Base-by-base conservation (phyloP, 257 asterid genomes). In the Verbascum thapsus region DNA sequence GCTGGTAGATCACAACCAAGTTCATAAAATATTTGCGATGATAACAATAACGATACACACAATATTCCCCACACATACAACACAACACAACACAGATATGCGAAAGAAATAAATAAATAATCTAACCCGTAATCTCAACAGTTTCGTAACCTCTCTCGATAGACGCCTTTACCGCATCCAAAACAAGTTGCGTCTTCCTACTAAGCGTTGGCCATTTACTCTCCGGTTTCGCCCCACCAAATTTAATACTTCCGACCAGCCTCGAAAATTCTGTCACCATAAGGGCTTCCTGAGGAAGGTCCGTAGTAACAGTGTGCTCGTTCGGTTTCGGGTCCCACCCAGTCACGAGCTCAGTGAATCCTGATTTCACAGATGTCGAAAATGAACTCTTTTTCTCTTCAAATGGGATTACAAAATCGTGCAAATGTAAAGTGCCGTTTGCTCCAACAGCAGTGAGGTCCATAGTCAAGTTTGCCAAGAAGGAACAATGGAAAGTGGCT, bases 221-320 rank as follows among this genome's bases (percentile, higher is more conserved):
- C 74, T 87, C 86, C 3, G 90, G 96, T 23, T 69, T 72, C 0
- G 20, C 74, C n/a, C 90, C 80, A 1, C 70, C 56, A 35, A 34
- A 70, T 49, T 75, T 77, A 15, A 90, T 69, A 16, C 74, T 41
- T 3, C 55, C 60, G 0, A 87, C 90, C 59, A 85, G 59, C 9
- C 81, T 69, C 7, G 81, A 69, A 19, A 90, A 87, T 78, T 83
- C 97, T 16, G 8, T 71, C 71, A 90, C 72, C 95, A 90, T 82
- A 0, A 80, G 75, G 12, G 82, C 97, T 64, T 90, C 97, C 58
- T 90, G 95, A 32, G 97, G 92, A 43, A 84, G 83, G 37, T 83
- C 95, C 0, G 84, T 80, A 0, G 26, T 39, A 2, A 80, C 85
- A 2, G 32, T 56, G 47, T 82, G 84, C 72, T 85, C 78, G 4